Base-by-base conservation (phyloP, 768 basidiomycete species). In the Russula sp. region DNA sequence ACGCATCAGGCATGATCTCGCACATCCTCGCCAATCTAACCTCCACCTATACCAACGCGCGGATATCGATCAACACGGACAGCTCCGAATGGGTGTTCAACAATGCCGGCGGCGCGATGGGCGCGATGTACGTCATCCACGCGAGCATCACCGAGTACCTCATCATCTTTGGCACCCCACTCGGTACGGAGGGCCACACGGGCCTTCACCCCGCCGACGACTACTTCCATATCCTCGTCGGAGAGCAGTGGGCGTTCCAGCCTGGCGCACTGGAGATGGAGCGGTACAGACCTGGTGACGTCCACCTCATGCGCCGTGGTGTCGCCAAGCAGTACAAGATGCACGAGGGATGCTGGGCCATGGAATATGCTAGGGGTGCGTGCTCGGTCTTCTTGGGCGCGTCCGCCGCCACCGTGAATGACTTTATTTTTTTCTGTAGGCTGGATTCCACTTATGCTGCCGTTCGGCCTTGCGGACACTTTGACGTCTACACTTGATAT, bases 101-200 rank as follows among this genome's bases (percentile, higher is more conserved):
- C 79, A 98, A 98, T 71, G 95, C 96, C 0, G 97, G 95, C 13
- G 97, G 97, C 64, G 94, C 94, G 0, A 98, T 96, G 95, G 94
- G 94, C 49, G 88, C 88, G 38, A 98, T 99, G 96, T 97, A 94
- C 75, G 83, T 98, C 76, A 92, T 98, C 68, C 97, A 98, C 71
- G 93, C 96, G 20, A 89, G 86, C 76, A 88, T 99, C 71, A 98
- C 96, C 11, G 97, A 99, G 79, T 99, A 96, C 78, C 83, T 93
- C 69, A 94, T 94, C 74, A 88, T 98, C 69, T 97, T 97, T 68
- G 95, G 97, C 5, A 96, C 95, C 0, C 94, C 97, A 0, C 81
- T 98, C 11, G 97, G 97, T 11, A 98, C 96, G 2, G 97, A 99
- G 77, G 97, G 97, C 2, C 97, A 98, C 73, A 84, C 87, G 16